A percentile compares a stretch with the other conserved stretches of the same genome.
Evolutionary conservation across 441 rosid species (phyloP).

Genomic region (Pelargonium fulgidum): DNA sequence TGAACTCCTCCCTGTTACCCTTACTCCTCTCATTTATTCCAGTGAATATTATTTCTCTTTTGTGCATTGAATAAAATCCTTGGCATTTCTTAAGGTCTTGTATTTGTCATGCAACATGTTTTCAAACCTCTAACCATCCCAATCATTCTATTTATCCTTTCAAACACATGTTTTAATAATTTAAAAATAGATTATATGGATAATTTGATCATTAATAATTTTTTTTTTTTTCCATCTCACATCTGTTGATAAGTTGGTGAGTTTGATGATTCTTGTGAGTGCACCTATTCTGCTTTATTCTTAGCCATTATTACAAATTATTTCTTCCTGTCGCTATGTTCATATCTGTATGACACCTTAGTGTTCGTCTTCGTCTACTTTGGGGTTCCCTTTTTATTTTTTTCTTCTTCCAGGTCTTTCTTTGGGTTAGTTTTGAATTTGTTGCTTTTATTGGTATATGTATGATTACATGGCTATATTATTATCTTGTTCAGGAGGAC

Average conservation of each 20-base stretch:
- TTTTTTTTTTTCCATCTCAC: neutral
- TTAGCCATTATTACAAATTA: neutral
- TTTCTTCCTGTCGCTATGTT: neutral
- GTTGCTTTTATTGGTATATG: neutral
- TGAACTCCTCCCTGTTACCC: neutral
- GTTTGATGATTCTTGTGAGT: constrained; percentile 2
- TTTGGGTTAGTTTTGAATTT: constrained; percentile 1
- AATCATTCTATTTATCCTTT: constrained; percentile 5
- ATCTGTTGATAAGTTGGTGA: neutral
- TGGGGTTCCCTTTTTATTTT: neutral
- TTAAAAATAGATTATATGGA: neutral
- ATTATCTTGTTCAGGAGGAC: constrained; percentile 58
- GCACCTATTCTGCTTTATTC: neutral
- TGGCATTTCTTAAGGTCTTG: neutral
- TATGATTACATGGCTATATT: neutral
- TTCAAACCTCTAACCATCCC: constrained; percentile 3
- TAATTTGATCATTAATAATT: neutral
- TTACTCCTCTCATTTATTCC: neutral
- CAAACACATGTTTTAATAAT: neutral
- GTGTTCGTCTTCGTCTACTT: neutral
- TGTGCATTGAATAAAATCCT: neutral
- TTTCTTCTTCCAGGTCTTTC: neutral
- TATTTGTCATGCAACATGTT: neutral
- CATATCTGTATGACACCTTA: neutral
- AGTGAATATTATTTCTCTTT: neutral